phyloP scores from a whole-genome alignment of 192 early-diverging fungal species.

The Rhizophlyctis rosea region DNA sequence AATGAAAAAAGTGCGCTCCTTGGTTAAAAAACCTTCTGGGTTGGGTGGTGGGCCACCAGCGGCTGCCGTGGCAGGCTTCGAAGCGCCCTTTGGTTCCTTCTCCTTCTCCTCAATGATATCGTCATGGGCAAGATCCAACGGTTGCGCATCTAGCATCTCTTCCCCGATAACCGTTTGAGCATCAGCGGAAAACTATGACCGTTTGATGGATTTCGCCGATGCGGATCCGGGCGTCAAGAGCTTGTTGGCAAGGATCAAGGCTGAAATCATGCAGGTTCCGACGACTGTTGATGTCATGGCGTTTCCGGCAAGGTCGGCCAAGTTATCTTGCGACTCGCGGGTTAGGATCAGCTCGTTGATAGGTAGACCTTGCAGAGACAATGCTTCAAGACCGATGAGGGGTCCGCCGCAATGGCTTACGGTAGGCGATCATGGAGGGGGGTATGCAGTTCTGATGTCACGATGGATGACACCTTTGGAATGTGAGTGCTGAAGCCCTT shows the following conservation, averaged over 20 bases:
- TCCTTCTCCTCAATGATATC: too few relatives aligned
- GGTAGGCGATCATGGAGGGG: conserved; percentile 41
- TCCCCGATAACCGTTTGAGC: too few relatives aligned
- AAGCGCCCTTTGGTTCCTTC: too few relatives aligned
- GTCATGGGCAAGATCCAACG: conserved; percentile 25
- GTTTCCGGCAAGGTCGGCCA: conserved; percentile 48
- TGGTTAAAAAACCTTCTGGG: too few relatives aligned
- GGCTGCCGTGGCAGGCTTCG: too few relatives aligned
- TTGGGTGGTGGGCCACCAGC: too few relatives aligned
- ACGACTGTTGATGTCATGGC: conserved; percentile 51
- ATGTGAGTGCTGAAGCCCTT: conserved; percentile 63
- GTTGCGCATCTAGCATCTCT: conserved; percentile 5
- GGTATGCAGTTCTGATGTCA: conserved; percentile 62
- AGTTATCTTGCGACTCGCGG: conserved; percentile 38
- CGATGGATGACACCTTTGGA: conserved; percentile 66
- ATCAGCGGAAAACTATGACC: conserved; percentile 5
- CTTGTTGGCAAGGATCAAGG: conserved; percentile 24
- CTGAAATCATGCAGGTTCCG: conserved; percentile 37
- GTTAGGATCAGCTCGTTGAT: conserved; percentile 42
- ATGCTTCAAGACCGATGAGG: conserved; percentile 39
- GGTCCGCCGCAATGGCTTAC: conserved; percentile 46
- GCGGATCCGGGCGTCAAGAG: conserved; percentile 1
- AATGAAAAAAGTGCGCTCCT: too few relatives aligned
- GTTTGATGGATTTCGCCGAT: background rate
- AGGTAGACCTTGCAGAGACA: conserved; percentile 43